phyloP scores from a whole-genome alignment of 257 asterid species.

The Gentiana straminea region DNA sequence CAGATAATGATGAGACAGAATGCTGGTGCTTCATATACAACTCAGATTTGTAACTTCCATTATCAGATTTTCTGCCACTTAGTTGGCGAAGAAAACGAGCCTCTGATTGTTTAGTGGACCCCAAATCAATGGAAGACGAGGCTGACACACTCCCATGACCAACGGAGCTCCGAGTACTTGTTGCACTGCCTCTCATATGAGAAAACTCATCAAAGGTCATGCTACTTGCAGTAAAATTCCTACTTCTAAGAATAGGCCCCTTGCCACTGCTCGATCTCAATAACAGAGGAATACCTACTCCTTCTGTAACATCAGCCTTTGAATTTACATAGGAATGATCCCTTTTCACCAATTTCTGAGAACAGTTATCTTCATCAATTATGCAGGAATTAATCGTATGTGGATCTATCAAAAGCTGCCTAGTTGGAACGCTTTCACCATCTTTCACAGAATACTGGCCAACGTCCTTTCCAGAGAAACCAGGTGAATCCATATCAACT shows the following conservation, averaged over 20 bases:
- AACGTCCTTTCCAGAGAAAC: conserved; percentile 21
- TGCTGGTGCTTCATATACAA: conserved; percentile 45
- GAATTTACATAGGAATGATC: conserved; percentile 18
- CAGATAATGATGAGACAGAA: conserved; percentile 68
- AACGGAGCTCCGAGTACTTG: conserved; percentile 71
- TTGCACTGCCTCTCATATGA: conserved; percentile 53
- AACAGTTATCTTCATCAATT: conserved; percentile 16
- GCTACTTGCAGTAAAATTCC: conserved; percentile 69
- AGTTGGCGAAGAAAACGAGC: conserved; percentile 44
- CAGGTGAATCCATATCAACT: conserved; percentile 22
- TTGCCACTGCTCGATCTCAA: conserved; percentile 44
- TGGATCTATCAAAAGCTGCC: conserved; percentile 20
- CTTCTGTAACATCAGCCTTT: conserved; percentile 42
- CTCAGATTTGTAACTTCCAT: conserved; percentile 52
- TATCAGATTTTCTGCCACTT: conserved; percentile 61
- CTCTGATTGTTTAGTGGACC: conserved; percentile 49
- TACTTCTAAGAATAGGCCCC: conserved; percentile 56
- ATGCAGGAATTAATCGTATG: conserved; percentile 8
- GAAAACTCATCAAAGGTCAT: conserved; percentile 70
- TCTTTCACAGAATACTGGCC: conserved; percentile 19
- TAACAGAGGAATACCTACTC: conserved; percentile 75
- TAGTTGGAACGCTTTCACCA: conserved; percentile 12
- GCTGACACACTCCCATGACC: conserved; percentile 63
- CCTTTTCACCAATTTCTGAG: conserved; percentile 15
- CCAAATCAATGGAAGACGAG: conserved; percentile 80